Evolutionary conservation across 495 filamentous ascomycete species (phyloP).

Genomic region (Hyaloscypha variabilis): DNA sequence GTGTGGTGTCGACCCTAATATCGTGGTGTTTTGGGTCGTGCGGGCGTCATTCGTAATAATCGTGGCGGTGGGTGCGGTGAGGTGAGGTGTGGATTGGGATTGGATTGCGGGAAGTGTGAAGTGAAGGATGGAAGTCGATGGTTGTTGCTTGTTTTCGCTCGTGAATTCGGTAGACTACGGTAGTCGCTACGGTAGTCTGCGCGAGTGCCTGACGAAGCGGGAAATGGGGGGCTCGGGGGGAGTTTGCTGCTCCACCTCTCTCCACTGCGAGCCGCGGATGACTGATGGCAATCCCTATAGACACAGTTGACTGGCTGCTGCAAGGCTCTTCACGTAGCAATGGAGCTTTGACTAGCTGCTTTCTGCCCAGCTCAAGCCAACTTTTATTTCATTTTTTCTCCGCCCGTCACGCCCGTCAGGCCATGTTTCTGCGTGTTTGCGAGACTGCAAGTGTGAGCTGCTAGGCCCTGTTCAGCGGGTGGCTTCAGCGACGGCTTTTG

Average conservation of each 20-base stretch:
- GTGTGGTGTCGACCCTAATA: not conserved
- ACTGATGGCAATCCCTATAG: not conserved
- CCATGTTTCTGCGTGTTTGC: not conserved
- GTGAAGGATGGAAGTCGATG: conserved; percentile 2
- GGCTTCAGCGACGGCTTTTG: not conserved
- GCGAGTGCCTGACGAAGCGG: not conserved
- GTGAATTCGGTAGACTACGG: not conserved
- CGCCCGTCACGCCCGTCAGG: not conserved
- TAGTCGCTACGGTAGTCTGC: conserved; percentile 4
- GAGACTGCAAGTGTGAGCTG: not conserved
- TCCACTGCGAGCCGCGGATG: conserved; percentile 3
- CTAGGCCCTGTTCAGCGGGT: not conserved
- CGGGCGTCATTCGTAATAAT: not conserved
- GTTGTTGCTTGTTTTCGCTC: not conserved
- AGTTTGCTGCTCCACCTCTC: not conserved
- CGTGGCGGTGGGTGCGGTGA: not conserved
- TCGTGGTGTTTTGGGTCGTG: not conserved
- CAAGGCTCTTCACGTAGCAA: not conserved
- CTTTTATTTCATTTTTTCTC: not conserved
- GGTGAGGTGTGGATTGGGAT: not conserved
- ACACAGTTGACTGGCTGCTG: not conserved
- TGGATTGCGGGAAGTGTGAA: not conserved
- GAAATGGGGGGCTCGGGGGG: not conserved
- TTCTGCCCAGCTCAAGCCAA: not conserved
- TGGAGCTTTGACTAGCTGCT: not conserved